These are phyloP conservation scores for Fraxinus baroniana DNA, from an alignment of 305 asterid species.

Conservation along the genomic window DNA sequence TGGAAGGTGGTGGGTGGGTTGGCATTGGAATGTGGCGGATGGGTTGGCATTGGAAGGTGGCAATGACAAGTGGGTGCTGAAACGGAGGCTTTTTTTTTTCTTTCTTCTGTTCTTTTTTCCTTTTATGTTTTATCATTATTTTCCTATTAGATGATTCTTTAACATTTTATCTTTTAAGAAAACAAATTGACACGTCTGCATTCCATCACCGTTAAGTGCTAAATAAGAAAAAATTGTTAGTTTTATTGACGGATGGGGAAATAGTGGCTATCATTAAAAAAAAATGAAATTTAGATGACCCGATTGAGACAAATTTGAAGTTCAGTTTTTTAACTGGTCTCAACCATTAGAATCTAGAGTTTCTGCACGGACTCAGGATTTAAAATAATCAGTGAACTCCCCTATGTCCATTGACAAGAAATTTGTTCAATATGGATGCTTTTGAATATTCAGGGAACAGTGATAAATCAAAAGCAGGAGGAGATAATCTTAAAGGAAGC, in stretches of 20 bases:
- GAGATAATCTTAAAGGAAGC: conserved; percentile 58
- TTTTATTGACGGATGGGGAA: background rate
- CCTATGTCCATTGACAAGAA: too few species aligned
- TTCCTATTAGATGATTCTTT: background rate
- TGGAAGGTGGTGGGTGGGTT: background rate
- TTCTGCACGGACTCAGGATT: background rate
- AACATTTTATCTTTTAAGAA: background rate
- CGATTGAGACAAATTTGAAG: background rate
- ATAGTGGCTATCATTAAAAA: background rate
- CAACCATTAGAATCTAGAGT: background rate
- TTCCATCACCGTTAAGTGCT: too few species aligned
- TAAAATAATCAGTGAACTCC: background rate
- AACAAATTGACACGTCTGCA: background rate
- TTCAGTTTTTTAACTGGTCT: background rate
- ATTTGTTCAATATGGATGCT: conserved; percentile 3
- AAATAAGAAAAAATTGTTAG: too few species aligned
- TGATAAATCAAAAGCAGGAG: conserved; percentile 54
- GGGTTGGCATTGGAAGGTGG: background rate
- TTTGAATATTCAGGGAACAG: conserved; percentile 33
- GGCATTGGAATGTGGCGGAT: background rate
- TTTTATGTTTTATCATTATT: background rate
- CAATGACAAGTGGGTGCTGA: background rate
- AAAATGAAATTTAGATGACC: background rate
- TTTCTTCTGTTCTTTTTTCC: background rate
- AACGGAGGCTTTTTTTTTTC: background rate